Conservation (phyloP, 495 filamentous ascomycete species). For the Chaetomium fimeti region DNA sequence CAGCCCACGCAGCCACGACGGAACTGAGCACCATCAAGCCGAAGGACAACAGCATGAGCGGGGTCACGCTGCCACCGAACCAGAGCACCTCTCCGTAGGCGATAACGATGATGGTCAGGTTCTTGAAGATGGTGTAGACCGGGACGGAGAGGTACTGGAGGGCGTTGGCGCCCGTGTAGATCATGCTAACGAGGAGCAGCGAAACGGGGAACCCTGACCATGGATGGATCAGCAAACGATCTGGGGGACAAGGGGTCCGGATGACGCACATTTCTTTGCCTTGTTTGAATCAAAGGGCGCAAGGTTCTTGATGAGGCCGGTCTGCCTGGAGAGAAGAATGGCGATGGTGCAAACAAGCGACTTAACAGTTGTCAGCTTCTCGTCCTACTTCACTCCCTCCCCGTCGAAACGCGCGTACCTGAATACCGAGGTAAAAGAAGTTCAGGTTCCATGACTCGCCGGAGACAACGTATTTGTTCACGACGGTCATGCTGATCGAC, state of each 20-base stretch:
- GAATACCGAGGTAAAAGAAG: constrained; percentile 87
- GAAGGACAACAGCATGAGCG: constrained; percentile 89
- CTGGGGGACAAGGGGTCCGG: not conserved
- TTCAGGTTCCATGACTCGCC: constrained; percentile 92
- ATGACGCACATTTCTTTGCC: constrained; percentile 78
- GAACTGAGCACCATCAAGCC: constrained; percentile 97
- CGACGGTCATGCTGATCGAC: constrained; percentile 97
- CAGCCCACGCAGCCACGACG: constrained; percentile 94
- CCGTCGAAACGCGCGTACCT: constrained; percentile 59
- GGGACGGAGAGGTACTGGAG: constrained; percentile 96
- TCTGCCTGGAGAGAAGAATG: constrained; percentile 79
- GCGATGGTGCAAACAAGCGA: constrained; percentile 87
- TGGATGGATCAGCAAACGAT: constrained; percentile 27
- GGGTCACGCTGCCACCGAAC: constrained; percentile 93
- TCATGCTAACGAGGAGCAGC: constrained; percentile 96
- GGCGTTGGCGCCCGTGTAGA: constrained; percentile 95
- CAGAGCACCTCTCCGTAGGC: constrained; percentile 98
- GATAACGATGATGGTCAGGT: constrained; percentile 97
- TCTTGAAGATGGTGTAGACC: constrained; percentile 99
- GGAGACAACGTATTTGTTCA: constrained; percentile 97
- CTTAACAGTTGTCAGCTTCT: constrained; percentile 55
- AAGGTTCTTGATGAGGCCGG: constrained; percentile 82
- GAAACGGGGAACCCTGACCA: constrained; percentile 92
- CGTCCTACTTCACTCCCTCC: not conserved
- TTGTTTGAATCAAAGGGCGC: constrained; percentile 84